Evolutionary conservation across 2,329 filamentous ascomycete species (phyloP), one percentile per base, ranked within the genome.

Genomic region (Exophiala alcalophila): DNA sequence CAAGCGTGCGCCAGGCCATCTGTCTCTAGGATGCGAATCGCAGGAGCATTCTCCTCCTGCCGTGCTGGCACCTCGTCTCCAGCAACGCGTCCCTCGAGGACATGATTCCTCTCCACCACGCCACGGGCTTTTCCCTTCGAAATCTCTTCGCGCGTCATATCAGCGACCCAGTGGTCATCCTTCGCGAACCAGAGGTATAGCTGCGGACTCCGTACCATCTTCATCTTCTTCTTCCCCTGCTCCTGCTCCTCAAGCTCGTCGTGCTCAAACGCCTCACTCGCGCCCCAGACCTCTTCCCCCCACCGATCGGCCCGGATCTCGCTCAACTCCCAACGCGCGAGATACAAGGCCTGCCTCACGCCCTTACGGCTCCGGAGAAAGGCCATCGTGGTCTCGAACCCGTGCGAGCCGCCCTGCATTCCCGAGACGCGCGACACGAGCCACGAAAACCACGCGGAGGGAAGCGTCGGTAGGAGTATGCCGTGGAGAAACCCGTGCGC

Each of bases 161-260:
- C 68, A 1, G 77, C 76, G 18, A 82, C 74, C 78, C 78, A 82
- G 55, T 80, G 76, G 56, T 83, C 79, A 33, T 73, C 63, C 24
- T 71, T 63, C 1, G 74, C 78, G 59, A 80, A 83, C 52, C 79
- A 73, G 55, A 83, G 79, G 37, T 72, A 70, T 28, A 82, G 49
- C 36, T 68, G 70, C 2, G 68, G 59, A 45, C 25, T 40, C 8
- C 5, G 7, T 18, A 3, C 20, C 23, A n/a, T n/a, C 24, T 19
- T 18, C 9, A 3, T 41, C 20, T n/a, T 12, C 15, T 7, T 25
- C 20, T 15, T 23, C 5, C 7, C 19, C 25, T 28, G 37, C 12
- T 25, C 26, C 1, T 50, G 36, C 1, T 47, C 52, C 16, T 43
- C 40, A 18, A 40, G 40, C 14, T 47, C 52, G 19, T 36, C 39